These are phyloP conservation scores for Talaromyces islandicus DNA, from an alignment of 2,329 filamentous ascomycete genomes.

Conservation along the genomic window DNA sequence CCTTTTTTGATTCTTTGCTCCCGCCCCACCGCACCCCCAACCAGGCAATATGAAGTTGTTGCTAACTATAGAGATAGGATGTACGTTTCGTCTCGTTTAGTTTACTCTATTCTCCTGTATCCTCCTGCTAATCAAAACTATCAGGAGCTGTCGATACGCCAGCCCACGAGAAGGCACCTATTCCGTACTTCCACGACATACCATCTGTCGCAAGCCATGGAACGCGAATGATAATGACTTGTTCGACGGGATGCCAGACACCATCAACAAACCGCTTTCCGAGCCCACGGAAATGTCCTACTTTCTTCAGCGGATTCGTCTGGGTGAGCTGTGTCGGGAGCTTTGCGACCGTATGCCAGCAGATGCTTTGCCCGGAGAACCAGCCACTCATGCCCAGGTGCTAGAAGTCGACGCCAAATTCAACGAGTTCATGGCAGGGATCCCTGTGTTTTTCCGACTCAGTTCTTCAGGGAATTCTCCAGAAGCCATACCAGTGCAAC, in stretches of 20 bases:
- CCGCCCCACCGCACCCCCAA: too few species aligned
- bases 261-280: constrained; percentile 14
- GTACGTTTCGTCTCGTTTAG: background rate
- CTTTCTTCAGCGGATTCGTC: constrained; percentile 27
- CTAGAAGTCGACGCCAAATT: constrained; percentile 30
- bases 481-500: background rate
- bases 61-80: constrained; percentile 23
- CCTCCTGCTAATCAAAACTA: background rate
- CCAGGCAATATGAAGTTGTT: background rate
- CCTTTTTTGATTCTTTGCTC: background rate
- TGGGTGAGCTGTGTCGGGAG: constrained; percentile 31
- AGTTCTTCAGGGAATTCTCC: background rate
- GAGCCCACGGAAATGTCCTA: constrained; percentile 36
- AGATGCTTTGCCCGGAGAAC: constrained; percentile 12
- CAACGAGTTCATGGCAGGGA: constrained; percentile 20
- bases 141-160: constrained; percentile 9
- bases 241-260: constrained; percentile 18
- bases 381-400: constrained; percentile 22
- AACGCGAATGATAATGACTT: constrained; percentile 33
- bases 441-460: constrained; percentile 31
- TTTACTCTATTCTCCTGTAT: background rate
- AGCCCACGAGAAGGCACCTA: constrained; percentile 32
- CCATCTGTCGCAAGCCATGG: constrained; percentile 30
- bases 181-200: constrained; percentile 31
- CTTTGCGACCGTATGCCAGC: constrained; percentile 29